Evolutionary conservation across 371 early-diverging fungal species (phyloP).

Genomic region (Mucor piriformis): DNA sequence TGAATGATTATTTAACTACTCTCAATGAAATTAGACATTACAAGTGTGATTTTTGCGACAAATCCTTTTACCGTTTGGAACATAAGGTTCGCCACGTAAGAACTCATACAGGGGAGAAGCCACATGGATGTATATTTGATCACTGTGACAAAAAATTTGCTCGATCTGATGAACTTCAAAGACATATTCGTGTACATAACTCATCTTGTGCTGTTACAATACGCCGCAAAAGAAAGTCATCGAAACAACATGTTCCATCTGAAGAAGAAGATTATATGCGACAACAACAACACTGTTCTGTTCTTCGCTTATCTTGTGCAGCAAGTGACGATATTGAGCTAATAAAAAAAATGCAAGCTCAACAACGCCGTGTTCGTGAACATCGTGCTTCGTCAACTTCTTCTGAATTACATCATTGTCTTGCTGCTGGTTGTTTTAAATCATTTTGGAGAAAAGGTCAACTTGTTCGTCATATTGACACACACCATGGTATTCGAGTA

Average conservation of each 20-base stretch:
- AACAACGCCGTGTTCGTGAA: conserved; percentile 21
- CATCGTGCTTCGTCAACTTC: conserved; percentile 20
- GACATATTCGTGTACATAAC: conserved; percentile 72
- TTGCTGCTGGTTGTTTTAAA: conserved; percentile 43
- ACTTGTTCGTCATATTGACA: conserved; percentile 46
- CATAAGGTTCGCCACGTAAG: conserved; percentile 83
- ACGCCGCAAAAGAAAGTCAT: conserved; percentile 15
- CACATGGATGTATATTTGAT: conserved; percentile 72
- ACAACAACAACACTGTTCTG: conserved; percentile 49
- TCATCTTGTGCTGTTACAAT: conserved; percentile 31
- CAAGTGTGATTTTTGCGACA: conserved; percentile 74
- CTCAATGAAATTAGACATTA: conserved; percentile 48
- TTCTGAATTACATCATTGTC: conserved; percentile 45
- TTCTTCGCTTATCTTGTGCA: conserved; percentile 33
- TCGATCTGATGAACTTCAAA: conserved; percentile 85
- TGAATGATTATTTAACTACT: not conserved
- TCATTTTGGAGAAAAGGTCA: conserved; percentile 53
- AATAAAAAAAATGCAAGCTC: not conserved
- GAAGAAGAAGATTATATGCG: conserved; percentile 45
- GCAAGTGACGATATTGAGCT: not conserved
- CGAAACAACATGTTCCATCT: conserved; percentile 18
- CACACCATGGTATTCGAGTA: conserved; percentile 18
- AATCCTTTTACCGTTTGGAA: conserved; percentile 77
- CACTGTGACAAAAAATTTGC: conserved; percentile 84
- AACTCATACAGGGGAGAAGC: conserved; percentile 90